Evolutionary conservation across 208 protist genomes (phyloP), one percentile per base, ranked within the genome.

Genomic region (Leptomonas pyrrhocoris): DNA sequence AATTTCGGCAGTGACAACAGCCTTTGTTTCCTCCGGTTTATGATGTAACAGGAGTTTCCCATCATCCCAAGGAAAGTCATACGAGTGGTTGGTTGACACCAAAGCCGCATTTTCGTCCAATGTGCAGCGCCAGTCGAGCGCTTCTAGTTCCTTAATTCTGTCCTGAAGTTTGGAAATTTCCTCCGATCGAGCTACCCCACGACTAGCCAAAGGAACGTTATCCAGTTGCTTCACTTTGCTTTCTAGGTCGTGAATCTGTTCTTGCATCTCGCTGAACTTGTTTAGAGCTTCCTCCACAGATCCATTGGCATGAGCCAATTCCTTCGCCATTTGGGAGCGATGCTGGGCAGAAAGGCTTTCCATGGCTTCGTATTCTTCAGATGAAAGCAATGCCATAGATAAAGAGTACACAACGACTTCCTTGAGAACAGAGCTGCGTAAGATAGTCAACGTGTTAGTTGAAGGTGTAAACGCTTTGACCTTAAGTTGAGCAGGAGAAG

Each of bases 1-100:
- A 28, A 75, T 67, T 30, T 88, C 83, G 0, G 56, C 67, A 2
- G 15, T 58, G 46, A 83, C 77, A 21, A 77, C 56, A 11, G 54
- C 55, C 9, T 77, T 64, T 18, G 77, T 65, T 45, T 92, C 81
- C 49, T 92, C 83, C 1, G 83, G 81, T 18, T 80, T 85, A 54
- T 83, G 75, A 23, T 49, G 57, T 19, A 86, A 15, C 12, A 92
- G 60, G 0, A 54, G 49, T 42, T 72, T 56, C 18, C 75, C 68
- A 12, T 58, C 66, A 16, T 66, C 53, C 74, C 77, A 92, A 0
- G 68, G 12, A 66, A 92, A 83, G 13, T 51, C 51, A 36, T 68
- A 56, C 2, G 45, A 59, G 53, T 92, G 80, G 36, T 70, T 78
- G n/a, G 83, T 85, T 21, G 56, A 49, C 11, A 87, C 74, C 28